Conservation (phyloP, 768 basidiomycete species). For the Trametes cubensis region DNA sequence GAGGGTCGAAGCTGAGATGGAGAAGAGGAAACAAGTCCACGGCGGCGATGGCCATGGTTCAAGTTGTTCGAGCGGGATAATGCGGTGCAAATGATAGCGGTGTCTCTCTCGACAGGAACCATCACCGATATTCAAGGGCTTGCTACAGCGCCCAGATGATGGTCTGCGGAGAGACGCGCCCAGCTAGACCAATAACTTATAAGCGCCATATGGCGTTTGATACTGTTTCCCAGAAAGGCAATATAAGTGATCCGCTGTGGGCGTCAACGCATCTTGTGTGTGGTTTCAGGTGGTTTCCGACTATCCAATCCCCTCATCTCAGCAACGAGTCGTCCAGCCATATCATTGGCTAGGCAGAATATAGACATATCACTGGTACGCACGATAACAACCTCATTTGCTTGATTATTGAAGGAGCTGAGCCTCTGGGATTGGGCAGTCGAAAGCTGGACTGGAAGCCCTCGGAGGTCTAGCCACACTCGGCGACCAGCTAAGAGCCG, state of each 20-base stretch:
- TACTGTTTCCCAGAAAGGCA: conserved; percentile 5
- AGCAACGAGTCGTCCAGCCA: neutral
- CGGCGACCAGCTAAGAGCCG: no score
- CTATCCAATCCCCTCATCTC: neutral
- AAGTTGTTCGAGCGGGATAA: neutral
- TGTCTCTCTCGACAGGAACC: conserved; percentile 12
- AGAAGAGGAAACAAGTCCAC: neutral
- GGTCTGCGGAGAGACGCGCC: conserved; percentile 1
- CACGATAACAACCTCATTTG: no score
- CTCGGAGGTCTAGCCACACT: no score
- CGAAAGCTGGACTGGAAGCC: no score
- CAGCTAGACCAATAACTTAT: neutral
- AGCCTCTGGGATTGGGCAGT: no score
- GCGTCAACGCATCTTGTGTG: conserved; percentile 2
- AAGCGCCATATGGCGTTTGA: conserved; percentile 3
- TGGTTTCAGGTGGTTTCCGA: neutral
- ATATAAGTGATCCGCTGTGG: neutral
- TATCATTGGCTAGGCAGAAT: neutral
- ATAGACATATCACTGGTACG: neutral
- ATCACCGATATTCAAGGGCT: conserved; percentile 2
- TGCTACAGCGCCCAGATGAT: conserved; percentile 2
- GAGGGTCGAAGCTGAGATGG: neutral
- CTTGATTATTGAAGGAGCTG: no score
- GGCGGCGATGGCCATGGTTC: neutral
- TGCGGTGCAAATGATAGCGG: neutral